Conservation (phyloP, 108 stramenopile genomes). For the Craspedostauros australis region DNA sequence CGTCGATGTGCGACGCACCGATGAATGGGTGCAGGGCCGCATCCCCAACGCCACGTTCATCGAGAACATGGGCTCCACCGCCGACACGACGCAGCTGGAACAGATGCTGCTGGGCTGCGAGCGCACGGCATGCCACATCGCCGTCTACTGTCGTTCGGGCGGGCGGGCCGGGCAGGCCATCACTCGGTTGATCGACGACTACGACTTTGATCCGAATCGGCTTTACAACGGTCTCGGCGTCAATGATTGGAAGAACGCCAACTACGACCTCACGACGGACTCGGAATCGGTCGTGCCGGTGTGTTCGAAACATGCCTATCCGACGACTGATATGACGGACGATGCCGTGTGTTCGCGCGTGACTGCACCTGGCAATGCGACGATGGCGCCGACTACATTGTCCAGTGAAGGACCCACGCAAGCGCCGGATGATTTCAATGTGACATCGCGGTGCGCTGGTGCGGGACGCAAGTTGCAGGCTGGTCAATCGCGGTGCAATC, state of each 20-base stretch:
- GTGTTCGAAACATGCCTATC: too few relatives aligned
- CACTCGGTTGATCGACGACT: conserved; percentile 3
- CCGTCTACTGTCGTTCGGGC: conserved; percentile 16
- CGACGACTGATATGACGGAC: too few relatives aligned
- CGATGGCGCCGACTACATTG: too few relatives aligned
- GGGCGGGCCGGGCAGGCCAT: conserved; percentile 14
- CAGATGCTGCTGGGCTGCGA: conserved; percentile 2
- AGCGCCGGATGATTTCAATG: too few relatives aligned
- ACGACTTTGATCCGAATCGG: conserved; percentile 7
- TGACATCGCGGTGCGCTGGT: too few relatives aligned
- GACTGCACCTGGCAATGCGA: too few relatives aligned
- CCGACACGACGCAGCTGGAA: neutral
- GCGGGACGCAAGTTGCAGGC: too few relatives aligned
- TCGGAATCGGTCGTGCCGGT: too few relatives aligned
- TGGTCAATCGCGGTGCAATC: too few relatives aligned
- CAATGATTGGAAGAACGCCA: conserved; percentile 16
- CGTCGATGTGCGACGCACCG: conserved; percentile 21
- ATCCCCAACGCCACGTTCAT: conserved; percentile 21
- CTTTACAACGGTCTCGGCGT: conserved; percentile 27
- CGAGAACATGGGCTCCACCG: conserved; percentile 1
- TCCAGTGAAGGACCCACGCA: too few relatives aligned
- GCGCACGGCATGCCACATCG: conserved; percentile 4
- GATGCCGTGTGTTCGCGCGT: too few relatives aligned
- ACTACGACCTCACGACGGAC: conserved; percentile 4
- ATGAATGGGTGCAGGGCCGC: conserved; percentile 23